Evolutionary conservation across 768 basidiomycete genomes (phyloP), one percentile per base, ranked within the genome.

Genomic region (Suillus hirtellus): DNA sequence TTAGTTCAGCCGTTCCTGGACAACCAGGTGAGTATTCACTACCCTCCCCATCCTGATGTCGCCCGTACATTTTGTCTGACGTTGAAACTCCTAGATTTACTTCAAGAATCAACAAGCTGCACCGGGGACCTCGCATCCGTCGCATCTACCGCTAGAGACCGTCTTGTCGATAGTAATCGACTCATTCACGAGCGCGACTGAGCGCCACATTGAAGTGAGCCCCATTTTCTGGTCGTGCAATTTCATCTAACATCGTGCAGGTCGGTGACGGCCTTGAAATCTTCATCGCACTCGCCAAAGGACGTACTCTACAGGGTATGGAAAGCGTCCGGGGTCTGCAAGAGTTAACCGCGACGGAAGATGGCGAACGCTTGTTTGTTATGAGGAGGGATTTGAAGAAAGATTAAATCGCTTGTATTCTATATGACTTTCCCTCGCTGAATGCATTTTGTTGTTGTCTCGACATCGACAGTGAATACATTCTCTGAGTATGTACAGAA

Each of bases 1-100:
- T 85, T 99, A 27, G 86, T 99, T 8, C 97, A 99, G 72, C 97
- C 97, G 1, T 97, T 99, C 87, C 80, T 99, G 69, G 97, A 99
- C 79, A 98, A 97, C 77, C 96, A 99, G 86, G 96, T 90, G 72
- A 78, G 90, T 54, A 2, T 40, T 59, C 42, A 34, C 11, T 27
- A 4, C 11, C 62, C 59, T 63, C 64, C 46, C 67, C 67, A 63
- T 81, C 66, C 60, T 27, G 17, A 52, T 1, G 3, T 31, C 79
- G 68, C 73, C 81, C 78, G 73, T 67, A 64, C 69, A 61, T 68
- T 35, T 65, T 35, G 61, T 70, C 67, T 71, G 72, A 72, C 67
- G 60, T 42, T 43, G 6, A 34, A 19, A 60, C 37, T 7, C 17
- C 69, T 76, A 99, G 96, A 93, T 99, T 72, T 96, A 97, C 85